Base-by-base conservation (phyloP, 768 basidiomycete genomes). In the Tephrocybe sp. region DNA sequence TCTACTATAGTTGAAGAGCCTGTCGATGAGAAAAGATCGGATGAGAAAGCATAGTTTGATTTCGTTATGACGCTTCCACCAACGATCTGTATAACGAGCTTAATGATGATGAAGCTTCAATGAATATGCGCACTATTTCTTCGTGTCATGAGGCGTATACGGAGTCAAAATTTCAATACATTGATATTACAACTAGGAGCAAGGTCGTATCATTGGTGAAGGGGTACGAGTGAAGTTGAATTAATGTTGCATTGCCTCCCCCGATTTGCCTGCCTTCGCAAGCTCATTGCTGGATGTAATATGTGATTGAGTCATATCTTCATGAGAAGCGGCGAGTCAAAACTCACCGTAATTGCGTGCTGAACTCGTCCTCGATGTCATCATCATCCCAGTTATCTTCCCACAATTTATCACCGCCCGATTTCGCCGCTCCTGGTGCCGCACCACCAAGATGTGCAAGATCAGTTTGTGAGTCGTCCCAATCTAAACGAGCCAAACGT, bases 301-400 rank as follows among this genome's bases (percentile, higher is more conserved):
- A 8, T 22, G 22, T 24, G 19, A 37, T 9, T 27, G 16, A 22
- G n/a, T n/a, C n/a, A n/a, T n/a, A n/a, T 19, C 15, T 15, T 24
- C 1, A 34, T 8, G 22, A 39, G 25, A 19, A 27, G 33, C 15
- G 31, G 3, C 29, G 23, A 11, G 9, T 8, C n/a, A 8, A 22
- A 10, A 72, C 88, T 58, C 64, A 94, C 97, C 97, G 83, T 58
- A 99, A 73, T 69, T 97, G 93, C 45, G 90, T 84, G 60, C 91
- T 94, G 64, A 99, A 99, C 57, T 97, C 93, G 59, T 97, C 94
- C 65, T 95, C 95, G 53, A 97, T 85, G 69, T 98, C 95, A 70
- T 99, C 97, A 60, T 99, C 97, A 61, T 99, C 97, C 97, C 97
- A 99, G 65, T 97, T 97, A 59, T 98, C 97, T 74, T 99, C 97